Evolutionary conservation across 2,329 filamentous ascomycete species (phyloP).

Genomic region (Ascosphaera apis): DNA sequence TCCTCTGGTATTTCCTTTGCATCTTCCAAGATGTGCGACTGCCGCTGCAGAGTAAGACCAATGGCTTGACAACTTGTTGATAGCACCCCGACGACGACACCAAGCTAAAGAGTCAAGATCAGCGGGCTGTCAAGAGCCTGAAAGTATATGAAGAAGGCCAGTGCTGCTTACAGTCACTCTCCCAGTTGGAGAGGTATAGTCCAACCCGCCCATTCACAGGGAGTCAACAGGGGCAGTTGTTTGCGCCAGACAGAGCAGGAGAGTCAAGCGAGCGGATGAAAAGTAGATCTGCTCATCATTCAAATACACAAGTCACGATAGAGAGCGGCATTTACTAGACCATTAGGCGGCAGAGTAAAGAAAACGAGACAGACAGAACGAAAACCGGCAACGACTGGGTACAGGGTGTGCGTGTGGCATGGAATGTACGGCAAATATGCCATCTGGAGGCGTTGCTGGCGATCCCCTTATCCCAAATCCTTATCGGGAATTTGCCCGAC

Average conservation of each 20-base stretch:
- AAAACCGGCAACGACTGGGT: too few relatives aligned
- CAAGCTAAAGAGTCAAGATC: conserved; percentile 35
- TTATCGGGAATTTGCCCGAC: too few relatives aligned
- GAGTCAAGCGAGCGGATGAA: background rate
- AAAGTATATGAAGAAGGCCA: conserved; percentile 5
- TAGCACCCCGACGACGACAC: conserved; percentile 75
- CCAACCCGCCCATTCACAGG: conserved; percentile 40
- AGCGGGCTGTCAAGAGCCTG: conserved; percentile 6
- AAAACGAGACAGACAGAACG: too few relatives aligned
- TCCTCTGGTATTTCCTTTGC: conserved; percentile 61
- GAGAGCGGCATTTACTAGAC: too few relatives aligned
- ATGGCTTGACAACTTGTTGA: conserved; percentile 90
- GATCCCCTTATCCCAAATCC: too few relatives aligned
- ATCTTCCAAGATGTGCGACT: conserved; percentile 95
- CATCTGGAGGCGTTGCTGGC: too few relatives aligned
- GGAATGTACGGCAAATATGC: too few relatives aligned
- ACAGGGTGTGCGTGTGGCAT: too few relatives aligned
- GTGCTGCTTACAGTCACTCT: conserved; percentile 43
- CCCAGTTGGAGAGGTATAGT: conserved; percentile 54
- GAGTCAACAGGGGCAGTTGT: conserved; percentile 10
- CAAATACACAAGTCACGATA: too few relatives aligned
- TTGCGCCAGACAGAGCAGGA: conserved; percentile 1
- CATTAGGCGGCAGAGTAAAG: too few relatives aligned
- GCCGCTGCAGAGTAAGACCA: conserved; percentile 85
- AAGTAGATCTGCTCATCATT: too few relatives aligned